Percentiles rank a stretch among this genome's conserved stretches.
Conservation (phyloP, 805 yeast species). For the Yarrowia sp. region DNA sequence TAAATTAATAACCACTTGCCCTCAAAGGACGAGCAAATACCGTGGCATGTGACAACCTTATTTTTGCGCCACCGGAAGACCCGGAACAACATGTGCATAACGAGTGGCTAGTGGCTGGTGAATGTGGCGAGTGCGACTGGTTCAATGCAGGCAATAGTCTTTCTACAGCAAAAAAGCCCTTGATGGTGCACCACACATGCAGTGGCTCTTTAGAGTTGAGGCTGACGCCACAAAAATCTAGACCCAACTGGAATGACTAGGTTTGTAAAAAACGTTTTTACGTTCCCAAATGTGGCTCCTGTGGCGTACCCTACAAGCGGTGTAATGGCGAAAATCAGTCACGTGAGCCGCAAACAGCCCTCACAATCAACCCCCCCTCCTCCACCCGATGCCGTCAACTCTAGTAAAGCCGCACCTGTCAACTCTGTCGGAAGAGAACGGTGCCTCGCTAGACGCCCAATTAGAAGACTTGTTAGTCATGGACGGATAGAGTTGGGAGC, state of each 20-base stretch:
- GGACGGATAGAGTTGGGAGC: neutral
- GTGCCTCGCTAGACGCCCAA: neutral
- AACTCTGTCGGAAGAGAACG: neutral
- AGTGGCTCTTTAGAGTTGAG: neutral
- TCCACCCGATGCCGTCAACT: neutral
- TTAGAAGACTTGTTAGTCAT: neutral
- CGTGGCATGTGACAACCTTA: neutral
- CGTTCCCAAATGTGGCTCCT: neutral
- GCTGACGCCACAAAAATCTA: conserved; percentile 11
- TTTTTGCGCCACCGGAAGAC: neutral
- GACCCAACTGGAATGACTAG: neutral
- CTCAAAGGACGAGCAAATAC: neutral
- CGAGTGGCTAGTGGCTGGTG: conserved; percentile 10
- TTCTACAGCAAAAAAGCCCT: neutral
- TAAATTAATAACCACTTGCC: neutral
- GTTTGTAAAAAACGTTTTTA: neutral
- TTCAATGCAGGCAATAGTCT: neutral
- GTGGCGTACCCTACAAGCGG: too few species aligned
- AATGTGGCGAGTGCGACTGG: conserved; percentile 15
- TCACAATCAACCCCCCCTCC: too few species aligned
- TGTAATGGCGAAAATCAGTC: too few species aligned
- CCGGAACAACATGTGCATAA: conserved; percentile 20
- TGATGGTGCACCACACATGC: neutral
- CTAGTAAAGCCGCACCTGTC: neutral
- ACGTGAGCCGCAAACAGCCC: too few species aligned